phyloP scores from a whole-genome alignment of 805 yeast genomes.

The Lachancea dasiensis region DNA sequence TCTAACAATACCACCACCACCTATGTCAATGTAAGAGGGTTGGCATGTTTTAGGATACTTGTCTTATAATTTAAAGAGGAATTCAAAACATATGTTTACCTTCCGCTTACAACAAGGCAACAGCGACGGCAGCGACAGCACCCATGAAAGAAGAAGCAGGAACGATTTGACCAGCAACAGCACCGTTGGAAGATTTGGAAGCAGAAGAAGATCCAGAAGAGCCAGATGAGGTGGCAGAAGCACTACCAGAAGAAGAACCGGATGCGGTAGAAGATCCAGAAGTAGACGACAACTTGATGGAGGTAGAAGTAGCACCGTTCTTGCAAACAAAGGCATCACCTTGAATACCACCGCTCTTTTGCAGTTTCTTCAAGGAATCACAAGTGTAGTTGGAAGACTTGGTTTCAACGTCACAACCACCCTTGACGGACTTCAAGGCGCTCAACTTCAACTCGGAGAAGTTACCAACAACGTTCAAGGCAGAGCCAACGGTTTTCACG shows the following conservation, averaged over 20 bases:
- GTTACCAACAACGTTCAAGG: constrained; percentile 73
- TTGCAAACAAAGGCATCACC: constrained; percentile 83
- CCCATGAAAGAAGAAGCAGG: constrained; percentile 42
- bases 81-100: too few relatives aligned
- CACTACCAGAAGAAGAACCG: constrained; percentile 17
- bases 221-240: constrained; percentile 23
- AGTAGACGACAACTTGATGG: constrained; percentile 34
- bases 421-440: constrained; percentile 69
- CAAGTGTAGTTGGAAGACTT: constrained; percentile 71
- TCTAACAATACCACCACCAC: neutral
- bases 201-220: constrained; percentile 13
- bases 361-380: constrained; percentile 61
- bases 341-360: constrained; percentile 75
- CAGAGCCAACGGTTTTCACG: constrained; percentile 78
- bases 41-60: too few relatives aligned
- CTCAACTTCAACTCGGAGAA: constrained; percentile 76
- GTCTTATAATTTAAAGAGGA: too few relatives aligned
- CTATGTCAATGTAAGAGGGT: neutral
- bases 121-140: constrained; percentile 44
- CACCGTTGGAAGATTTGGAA: constrained; percentile 31
- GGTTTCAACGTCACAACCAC: constrained; percentile 85
- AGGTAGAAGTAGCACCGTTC: constrained; percentile 50
- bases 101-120: constrained; percentile 44
- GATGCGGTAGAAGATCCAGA: constrained; percentile 23
- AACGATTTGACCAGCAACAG: constrained; percentile 29